These are phyloP conservation scores for Dactylorhiza incarnata DNA, from an alignment of 106 monocot species.

Conservation along the genomic window DNA sequence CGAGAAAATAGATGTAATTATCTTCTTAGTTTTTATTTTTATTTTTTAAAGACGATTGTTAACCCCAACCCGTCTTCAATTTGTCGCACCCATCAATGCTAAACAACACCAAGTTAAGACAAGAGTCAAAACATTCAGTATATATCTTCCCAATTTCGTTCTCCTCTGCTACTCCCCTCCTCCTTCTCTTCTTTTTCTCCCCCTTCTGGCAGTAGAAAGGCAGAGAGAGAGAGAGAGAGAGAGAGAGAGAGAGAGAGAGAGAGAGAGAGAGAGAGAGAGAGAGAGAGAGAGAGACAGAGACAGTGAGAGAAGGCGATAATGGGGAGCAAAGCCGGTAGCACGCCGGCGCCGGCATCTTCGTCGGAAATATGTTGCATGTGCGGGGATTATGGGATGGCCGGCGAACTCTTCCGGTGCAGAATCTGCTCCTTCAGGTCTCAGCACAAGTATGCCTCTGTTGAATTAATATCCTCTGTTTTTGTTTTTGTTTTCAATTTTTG, in stretches of 20 bases:
- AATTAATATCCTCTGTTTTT: not conserved
- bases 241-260: not conserved
- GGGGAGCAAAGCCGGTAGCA: not conserved
- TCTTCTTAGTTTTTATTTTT: not conserved
- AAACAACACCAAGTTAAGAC: no score
- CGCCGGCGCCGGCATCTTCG: not conserved
- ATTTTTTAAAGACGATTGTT: not conserved
- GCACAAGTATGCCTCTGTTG: constrained; percentile 28
- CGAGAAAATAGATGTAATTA: no score
- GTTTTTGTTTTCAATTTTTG: not conserved
- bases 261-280: not conserved
- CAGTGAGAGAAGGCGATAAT: not conserved
- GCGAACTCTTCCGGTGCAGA: constrained; percentile 52
- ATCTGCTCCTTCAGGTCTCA: constrained; percentile 31
- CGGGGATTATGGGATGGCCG: constrained; percentile 46
- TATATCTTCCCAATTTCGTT: not conserved
- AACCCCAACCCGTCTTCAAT: no score
- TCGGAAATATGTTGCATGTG: constrained; percentile 63
- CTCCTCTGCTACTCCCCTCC: not conserved
- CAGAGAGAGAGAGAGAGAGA: not conserved
- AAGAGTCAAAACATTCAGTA: no score
- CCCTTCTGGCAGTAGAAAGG: not conserved
- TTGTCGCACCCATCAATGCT: not conserved
- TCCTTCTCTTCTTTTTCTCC: not conserved
- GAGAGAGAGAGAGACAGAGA: not conserved